phyloP scores from a whole-genome alignment of 441 rosid genomes.

The Aquilaria agallochum region DNA sequence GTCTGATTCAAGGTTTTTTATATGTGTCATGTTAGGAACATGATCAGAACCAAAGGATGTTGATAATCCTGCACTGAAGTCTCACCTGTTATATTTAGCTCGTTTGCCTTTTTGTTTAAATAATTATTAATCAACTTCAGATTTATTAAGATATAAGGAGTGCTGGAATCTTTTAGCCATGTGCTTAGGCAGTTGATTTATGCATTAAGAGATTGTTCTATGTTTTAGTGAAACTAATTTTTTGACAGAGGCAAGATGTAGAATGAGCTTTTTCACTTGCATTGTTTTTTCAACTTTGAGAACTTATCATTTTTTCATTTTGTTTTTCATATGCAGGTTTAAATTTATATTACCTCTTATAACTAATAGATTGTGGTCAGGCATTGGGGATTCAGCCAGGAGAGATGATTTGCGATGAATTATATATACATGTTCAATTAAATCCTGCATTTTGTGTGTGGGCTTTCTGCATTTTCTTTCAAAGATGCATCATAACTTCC shows the following conservation, averaged over 20 bases:
- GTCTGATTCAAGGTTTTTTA: too few species aligned
- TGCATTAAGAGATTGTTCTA: background rate
- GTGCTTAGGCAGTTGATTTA: background rate
- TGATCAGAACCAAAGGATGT: background rate
- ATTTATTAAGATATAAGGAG: conserved; percentile 4
- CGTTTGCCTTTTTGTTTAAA: too few species aligned
- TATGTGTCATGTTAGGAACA: too few species aligned
- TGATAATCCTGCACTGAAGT: background rate
- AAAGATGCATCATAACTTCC: conserved; percentile 3
- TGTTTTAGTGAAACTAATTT: background rate
- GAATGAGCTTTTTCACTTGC: background rate
- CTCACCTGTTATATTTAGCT: background rate
- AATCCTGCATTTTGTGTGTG: conserved; percentile 7
- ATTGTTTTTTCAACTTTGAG: conserved; percentile 1
- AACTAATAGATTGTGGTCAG: conserved; percentile 14
- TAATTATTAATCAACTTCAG: background rate
- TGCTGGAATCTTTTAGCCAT: background rate
- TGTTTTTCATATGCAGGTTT: conserved; percentile 18
- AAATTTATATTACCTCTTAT: conserved; percentile 9
- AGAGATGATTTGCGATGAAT: conserved; percentile 7
- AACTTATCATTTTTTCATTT: conserved; percentile 7
- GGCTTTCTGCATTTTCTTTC: conserved; percentile 6
- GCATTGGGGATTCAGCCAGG: conserved; percentile 6
- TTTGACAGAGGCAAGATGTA: background rate
- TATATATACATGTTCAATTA: background rate